Base-by-base conservation (phyloP, 306 rosid genomes). In the Inga laurina region DNA sequence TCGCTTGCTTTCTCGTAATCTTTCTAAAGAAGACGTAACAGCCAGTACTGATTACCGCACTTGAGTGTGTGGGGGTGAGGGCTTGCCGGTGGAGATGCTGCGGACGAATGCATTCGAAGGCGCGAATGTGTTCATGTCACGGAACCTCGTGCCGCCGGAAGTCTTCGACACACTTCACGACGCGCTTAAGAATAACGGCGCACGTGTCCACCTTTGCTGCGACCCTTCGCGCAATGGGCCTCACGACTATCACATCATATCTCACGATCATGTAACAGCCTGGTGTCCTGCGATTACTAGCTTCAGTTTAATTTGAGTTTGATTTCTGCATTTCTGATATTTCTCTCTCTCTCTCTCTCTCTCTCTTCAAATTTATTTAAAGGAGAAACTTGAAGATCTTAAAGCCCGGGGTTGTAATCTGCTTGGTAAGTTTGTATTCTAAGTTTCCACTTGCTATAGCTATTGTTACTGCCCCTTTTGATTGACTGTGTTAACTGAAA, bases 71-170 rank as follows among this genome's bases (percentile, higher is more conserved):
- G 71, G 7, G 41, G 46, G 71, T 22, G 80, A 59, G 15, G 57
- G 56, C 24, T 39, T 8, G 72, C 68, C 30, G 56, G 51, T n/a
- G 44, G 75, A 87, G 85, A 93, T 91, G 98, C 78, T 82, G 89
- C 90, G 87, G 80, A 39, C 90, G 64, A 91, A 90, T 82, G n/a
- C 93, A 61, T 93, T 96, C 88, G 83, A 83, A 22, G 98, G 97
- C 51, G 86, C 92, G 16, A 90, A 86, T 11, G 94, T 96, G 35
- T 96, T 93, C 90, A 88, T 96, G 91, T 96, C 99, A 57, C 90
- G 98, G 52, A 96, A 92, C 85, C 92, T 93, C 1, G 99, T 96
- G 76, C 93, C 97, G 22, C 99, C 97, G 0, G 97, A 93, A 89
- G 81, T 93, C 46, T 96, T 93, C 91, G 98, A 91, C 80, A 82